Percentiles rank a stretch among this genome's conserved stretches.
Conservation (phyloP, 2,329 filamentous ascomycete species). For the Gaeumannomyces tritici region DNA sequence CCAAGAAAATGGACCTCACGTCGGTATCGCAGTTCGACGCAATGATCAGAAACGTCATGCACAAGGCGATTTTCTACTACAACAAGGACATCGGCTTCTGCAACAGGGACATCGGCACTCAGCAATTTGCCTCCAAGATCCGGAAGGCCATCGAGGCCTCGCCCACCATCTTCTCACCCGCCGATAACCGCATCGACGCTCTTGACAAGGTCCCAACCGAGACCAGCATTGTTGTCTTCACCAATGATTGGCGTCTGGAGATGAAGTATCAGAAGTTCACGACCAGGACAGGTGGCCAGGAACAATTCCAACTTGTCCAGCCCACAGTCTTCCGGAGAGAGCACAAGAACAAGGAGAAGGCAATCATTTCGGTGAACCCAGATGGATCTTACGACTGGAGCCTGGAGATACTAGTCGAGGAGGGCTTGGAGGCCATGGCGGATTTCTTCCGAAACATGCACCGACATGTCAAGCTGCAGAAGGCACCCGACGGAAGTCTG, state of each 20-base stretch:
- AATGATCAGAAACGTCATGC: neutral
- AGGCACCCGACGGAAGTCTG: conserved; percentile 11
- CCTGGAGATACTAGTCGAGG: conserved; percentile 18
- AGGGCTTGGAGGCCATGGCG: conserved; percentile 9
- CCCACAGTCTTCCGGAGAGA: conserved; percentile 3
- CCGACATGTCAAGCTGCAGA: conserved; percentile 13
- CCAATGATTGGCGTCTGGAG: conserved; percentile 12
- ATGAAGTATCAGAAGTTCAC: conserved; percentile 8
- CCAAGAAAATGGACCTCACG: neutral
- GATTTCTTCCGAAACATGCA: conserved; percentile 14
- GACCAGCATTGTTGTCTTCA: conserved; percentile 9
- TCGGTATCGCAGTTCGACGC: neutral
- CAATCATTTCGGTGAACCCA: conserved; percentile 22
- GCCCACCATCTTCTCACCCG: neutral
- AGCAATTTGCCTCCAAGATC: neutral
- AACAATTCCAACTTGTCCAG: neutral
- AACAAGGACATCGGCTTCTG: neutral
- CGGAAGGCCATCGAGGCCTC: neutral
- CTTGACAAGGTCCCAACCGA: conserved; percentile 8
- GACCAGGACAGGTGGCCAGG: conserved; percentile 4
- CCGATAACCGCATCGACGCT: neutral
- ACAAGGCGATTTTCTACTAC: neutral
- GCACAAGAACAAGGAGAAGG: conserved; percentile 11
- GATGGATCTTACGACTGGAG: conserved; percentile 25
- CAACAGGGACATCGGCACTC: neutral